phyloP scores from a whole-genome alignment of 805 yeast species.

The Schwanniomyces polymorphus region DNA sequence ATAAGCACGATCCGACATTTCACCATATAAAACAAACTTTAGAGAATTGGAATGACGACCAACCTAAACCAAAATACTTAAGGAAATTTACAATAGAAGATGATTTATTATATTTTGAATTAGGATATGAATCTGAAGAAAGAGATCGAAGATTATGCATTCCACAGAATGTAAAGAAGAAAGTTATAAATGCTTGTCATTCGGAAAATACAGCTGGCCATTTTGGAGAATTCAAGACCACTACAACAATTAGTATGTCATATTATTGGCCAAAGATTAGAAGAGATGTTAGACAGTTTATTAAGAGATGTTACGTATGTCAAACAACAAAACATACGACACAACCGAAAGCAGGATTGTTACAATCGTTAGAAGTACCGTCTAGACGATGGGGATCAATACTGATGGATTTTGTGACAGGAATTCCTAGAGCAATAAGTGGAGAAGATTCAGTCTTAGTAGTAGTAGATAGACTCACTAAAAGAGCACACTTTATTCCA shows the following conservation, averaged over 20 bases:
- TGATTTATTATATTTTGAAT: background rate
- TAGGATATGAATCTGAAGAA: background rate
- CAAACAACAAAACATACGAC: conserved; percentile 4
- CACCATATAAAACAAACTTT: too few species aligned
- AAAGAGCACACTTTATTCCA: conserved; percentile 13
- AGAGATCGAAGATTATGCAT: background rate
- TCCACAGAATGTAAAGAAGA: background rate
- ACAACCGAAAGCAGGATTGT: background rate
- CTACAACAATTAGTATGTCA: background rate
- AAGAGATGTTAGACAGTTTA: background rate
- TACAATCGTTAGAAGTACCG: conserved; percentile 2
- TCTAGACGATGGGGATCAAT: conserved; percentile 1
- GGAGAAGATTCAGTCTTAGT: conserved; percentile 10
- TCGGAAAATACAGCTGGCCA: background rate
- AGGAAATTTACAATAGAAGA: background rate
- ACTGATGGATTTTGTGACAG: conserved; percentile 13
- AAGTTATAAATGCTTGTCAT: background rate
- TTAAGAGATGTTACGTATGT: conserved; percentile 9
- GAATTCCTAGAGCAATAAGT: conserved; percentile 4
- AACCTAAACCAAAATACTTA: background rate
- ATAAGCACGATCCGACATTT: too few species aligned
- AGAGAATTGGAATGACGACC: background rate
- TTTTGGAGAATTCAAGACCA: background rate
- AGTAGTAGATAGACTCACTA: conserved; percentile 14
- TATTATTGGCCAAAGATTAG: background rate